phyloP scores from a whole-genome alignment of 1,284 basidiomycete species.

The Sporisorium sorghi region DNA sequence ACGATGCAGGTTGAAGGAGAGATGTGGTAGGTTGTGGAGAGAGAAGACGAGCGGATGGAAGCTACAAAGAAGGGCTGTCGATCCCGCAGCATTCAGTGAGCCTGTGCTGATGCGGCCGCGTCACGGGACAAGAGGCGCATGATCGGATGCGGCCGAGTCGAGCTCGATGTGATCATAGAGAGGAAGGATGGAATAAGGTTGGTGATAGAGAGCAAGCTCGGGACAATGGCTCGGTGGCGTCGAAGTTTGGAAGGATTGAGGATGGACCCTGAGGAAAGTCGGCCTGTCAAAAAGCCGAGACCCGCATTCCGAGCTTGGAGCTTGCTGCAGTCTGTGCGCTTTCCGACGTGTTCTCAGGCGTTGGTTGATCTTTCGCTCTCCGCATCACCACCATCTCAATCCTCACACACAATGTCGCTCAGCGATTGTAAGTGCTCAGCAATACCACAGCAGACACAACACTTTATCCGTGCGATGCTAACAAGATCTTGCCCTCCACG shows the following conservation, averaged over 20 bases:
- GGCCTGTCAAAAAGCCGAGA: constrained; percentile 15
- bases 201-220: neutral
- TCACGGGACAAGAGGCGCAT: neutral
- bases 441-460: neutral
- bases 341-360: neutral
- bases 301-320: constrained; percentile 33
- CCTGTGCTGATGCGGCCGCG: neutral
- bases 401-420: constrained; percentile 17
- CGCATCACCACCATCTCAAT: neutral
- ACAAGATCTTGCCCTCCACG: neutral
- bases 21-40: neutral
- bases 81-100: constrained; percentile 3
- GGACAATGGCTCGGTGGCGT: neutral
- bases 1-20: neutral
- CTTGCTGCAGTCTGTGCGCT: constrained; percentile 5
- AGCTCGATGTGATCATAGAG: constrained; percentile 9
- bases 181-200: neutral
- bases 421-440: constrained; percentile 22
- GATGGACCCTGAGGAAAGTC: constrained; percentile 22
- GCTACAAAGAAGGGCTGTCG: neutral
- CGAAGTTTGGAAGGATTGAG: neutral
- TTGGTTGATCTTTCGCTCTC: neutral
- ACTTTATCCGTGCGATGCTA: neutral
- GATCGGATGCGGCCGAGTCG: neutral
- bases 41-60: neutral